phyloP scores from a whole-genome alignment of 2,329 filamentous ascomycete species.

The Diplodia sapinea region DNA sequence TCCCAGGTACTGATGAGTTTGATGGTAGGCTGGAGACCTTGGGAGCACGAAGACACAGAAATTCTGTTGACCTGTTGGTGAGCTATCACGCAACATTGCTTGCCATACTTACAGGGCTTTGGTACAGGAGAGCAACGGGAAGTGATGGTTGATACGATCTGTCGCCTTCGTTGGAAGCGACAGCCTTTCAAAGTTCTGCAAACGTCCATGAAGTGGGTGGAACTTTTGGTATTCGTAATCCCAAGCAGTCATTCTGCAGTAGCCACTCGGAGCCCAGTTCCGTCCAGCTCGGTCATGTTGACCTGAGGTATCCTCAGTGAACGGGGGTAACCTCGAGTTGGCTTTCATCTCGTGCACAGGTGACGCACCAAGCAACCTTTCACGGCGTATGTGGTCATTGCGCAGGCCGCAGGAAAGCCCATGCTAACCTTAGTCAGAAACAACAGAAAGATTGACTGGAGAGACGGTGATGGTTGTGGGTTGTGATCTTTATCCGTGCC shows the following conservation, averaged over 20 bases:
- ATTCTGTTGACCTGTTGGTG: too few species aligned
- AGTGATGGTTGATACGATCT: too few species aligned
- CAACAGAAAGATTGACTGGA: neutral
- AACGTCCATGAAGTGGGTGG: neutral
- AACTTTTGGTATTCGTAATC: neutral
- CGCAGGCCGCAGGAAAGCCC: neutral
- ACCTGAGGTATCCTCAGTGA: neutral
- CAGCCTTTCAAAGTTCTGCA: neutral
- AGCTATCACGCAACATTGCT: too few species aligned
- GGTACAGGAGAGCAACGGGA: too few species aligned
- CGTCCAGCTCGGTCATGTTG: neutral
- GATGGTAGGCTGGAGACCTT: too few species aligned
- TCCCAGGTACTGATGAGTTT: too few species aligned
- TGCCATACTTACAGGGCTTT: too few species aligned
- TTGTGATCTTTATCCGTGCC: conserved; percentile 1
- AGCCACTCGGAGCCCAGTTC: neutral
- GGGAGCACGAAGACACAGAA: too few species aligned
- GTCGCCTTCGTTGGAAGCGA: neutral
- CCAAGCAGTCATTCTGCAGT: neutral
- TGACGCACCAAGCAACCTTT: neutral
- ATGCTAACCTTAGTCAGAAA: neutral
- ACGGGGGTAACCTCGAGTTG: neutral
- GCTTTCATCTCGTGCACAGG: neutral
- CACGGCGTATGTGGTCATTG: too few species aligned
- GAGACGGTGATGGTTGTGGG: neutral